Conservation (phyloP, 139 green algal species). For the Limnomonas spitsbergensis region DNA sequence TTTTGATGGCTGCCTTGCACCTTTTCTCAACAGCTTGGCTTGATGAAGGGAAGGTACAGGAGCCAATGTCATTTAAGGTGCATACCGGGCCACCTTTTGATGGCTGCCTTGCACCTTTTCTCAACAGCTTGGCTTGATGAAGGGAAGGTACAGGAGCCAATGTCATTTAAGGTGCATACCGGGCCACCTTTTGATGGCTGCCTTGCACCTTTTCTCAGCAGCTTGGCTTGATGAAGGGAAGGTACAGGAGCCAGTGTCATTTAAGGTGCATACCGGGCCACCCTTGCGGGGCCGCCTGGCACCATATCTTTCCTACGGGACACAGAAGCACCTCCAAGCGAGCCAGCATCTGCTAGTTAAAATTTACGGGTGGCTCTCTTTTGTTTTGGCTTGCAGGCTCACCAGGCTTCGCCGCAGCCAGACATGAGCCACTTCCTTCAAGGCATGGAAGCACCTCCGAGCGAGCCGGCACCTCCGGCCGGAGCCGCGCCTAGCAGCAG, state of each 20-base stretch:
- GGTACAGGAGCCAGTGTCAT: not conserved
- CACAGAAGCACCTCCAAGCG: not conserved
- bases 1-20: too few relatives aligned
- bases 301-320: not conserved
- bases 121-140: not conserved
- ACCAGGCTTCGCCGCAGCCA: not conserved
- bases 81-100: too few relatives aligned
- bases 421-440: conserved; percentile 6
- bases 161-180: not conserved
- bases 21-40: too few relatives aligned
- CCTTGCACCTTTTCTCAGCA: not conserved
- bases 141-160: not conserved
- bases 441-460: too few relatives aligned
- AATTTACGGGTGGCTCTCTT: not conserved
- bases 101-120: too few relatives aligned
- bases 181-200: not conserved
- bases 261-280: not conserved
- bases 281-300: not conserved
- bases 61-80: too few relatives aligned
- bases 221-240: not conserved
- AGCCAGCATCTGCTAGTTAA: not conserved
- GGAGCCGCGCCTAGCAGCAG: too few relatives aligned
- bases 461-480: too few relatives aligned
- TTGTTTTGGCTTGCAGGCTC: conserved; percentile 12
- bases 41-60: too few relatives aligned